Evolutionary conservation across 2,329 filamentous ascomycete species (phyloP).

Genomic region (Diaporthe vaccinii): DNA sequence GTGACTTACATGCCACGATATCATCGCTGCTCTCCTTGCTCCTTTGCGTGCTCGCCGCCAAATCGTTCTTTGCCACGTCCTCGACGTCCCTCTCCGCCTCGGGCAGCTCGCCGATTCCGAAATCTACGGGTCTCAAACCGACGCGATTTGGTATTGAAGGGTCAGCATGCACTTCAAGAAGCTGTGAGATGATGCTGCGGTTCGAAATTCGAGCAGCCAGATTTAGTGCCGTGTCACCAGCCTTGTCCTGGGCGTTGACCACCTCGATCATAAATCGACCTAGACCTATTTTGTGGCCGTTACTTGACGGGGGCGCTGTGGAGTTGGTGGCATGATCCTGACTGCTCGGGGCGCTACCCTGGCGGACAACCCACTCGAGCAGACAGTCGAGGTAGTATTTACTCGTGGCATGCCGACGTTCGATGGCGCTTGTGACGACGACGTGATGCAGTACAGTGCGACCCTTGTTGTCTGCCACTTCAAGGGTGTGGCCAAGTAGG

Average conservation of each 20-base stretch:
- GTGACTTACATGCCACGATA: conserved; percentile 79
- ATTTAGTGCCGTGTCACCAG: conserved; percentile 94
- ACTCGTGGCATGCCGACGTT: conserved; percentile 90
- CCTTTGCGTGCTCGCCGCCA: conserved; percentile 63
- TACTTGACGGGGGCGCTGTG: conserved; percentile 41
- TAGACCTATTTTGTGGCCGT: conserved; percentile 80
- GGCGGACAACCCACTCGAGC: conserved; percentile 92
- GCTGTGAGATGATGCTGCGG: conserved; percentile 93
- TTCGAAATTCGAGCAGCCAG: conserved; percentile 95
- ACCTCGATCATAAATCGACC: conserved; percentile 97
- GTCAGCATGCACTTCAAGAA: conserved; percentile 94
- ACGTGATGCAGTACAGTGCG: conserved; percentile 97
- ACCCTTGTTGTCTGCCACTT: conserved; percentile 89
- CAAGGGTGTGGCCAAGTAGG: conserved; percentile 88
- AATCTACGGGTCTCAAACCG: conserved; percentile 90
- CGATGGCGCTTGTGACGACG: conserved; percentile 94
- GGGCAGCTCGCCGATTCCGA: conserved; percentile 84
- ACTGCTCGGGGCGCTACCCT: conserved; percentile 66
- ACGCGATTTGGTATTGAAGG: conserved; percentile 92
- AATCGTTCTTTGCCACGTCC: conserved; percentile 59
- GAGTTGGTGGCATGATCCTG: conserved; percentile 52
- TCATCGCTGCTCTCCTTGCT: conserved; percentile 82
- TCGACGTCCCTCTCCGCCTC: conserved; percentile 72
- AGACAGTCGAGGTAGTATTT: conserved; percentile 97
- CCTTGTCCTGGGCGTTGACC: conserved; percentile 94